Conservation (phyloP, 805 yeast species). For the Isabelozyma rhagii region DNA sequence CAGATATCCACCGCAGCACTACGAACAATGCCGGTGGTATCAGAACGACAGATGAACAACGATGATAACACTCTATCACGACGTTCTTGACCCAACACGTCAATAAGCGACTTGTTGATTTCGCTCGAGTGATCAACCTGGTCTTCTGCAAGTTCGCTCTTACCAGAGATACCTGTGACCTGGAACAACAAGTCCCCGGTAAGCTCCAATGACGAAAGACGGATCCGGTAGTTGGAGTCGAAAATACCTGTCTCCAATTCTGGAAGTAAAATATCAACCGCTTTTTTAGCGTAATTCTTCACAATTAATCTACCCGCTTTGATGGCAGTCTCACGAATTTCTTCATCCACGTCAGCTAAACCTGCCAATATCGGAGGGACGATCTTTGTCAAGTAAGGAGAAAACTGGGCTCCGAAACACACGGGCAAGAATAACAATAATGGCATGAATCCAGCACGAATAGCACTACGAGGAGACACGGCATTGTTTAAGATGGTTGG, state of each 20-base stretch:
- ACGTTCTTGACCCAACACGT: conserved; percentile 80
- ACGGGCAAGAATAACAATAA: conserved; percentile 86
- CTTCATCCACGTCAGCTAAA: conserved; percentile 85
- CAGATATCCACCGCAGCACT: conserved; percentile 90
- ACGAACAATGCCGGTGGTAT: conserved; percentile 82
- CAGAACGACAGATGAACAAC: conserved; percentile 93
- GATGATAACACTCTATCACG: conserved; percentile 83
- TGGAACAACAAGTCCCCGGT: conserved; percentile 94
- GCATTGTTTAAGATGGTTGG: conserved; percentile 78
- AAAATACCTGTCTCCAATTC: conserved; percentile 89
- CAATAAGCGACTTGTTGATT: conserved; percentile 63
- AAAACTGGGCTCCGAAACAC: conserved; percentile 86
- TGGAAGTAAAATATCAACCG: conserved; percentile 89
- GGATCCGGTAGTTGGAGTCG: conserved; percentile 77
- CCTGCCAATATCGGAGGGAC: conserved; percentile 93
- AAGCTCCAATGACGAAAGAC: conserved; percentile 90
- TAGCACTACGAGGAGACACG: conserved; percentile 58
- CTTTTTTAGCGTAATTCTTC: conserved; percentile 84
- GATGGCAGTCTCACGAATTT: conserved; percentile 82
- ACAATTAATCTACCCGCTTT: conserved; percentile 92
- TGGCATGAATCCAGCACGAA: conserved; percentile 93
- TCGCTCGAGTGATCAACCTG: conserved; percentile 45
- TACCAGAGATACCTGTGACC: conserved; percentile 85
- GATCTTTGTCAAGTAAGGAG: conserved; percentile 80
- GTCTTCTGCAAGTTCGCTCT: conserved; percentile 63